phyloP scores from a whole-genome alignment of 1,284 basidiomycete genomes.

The Neolentinus lepideus region DNA sequence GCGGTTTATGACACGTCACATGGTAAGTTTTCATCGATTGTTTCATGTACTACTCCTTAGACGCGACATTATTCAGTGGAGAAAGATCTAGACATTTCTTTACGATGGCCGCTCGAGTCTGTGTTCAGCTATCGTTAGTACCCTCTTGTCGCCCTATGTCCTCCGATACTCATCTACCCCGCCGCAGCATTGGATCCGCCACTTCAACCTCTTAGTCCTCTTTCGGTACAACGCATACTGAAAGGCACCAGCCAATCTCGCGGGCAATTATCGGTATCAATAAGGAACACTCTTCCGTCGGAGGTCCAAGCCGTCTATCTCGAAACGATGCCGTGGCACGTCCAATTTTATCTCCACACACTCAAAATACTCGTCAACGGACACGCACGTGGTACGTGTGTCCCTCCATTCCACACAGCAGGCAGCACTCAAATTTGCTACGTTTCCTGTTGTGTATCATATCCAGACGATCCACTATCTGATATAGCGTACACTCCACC shows the following conservation, averaged over 20 bases:
- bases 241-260: slow-evolving; percentile 72
- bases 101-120: slow-evolving; percentile 48
- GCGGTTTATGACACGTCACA: slow-evolving; percentile 35
- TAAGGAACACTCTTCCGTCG: slow-evolving; percentile 57
- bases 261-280: slow-evolving; percentile 63
- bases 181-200: slow-evolving; percentile 20
- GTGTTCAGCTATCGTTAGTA: slow-evolving; percentile 51
- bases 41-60: background rate
- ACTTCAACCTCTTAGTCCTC: slow-evolving; percentile 28
- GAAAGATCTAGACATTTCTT: slow-evolving; percentile 38
- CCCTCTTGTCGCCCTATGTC: background rate
- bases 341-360: slow-evolving; percentile 86
- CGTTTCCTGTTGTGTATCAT: slow-evolving; percentile 4
- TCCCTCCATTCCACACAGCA: slow-evolving; percentile 2
- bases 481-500: slow-evolving; percentile 64
- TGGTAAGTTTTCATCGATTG: background rate
- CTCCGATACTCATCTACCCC: slow-evolving; percentile 3
- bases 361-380: slow-evolving; percentile 39
- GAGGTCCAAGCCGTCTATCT: slow-evolving; percentile 65
- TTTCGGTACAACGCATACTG: slow-evolving; percentile 69
- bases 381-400: slow-evolving; percentile 34
- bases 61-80: background rate
- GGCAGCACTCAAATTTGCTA: background rate
- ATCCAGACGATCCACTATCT: slow-evolving; percentile 49
- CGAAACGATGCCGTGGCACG: slow-evolving; percentile 91